phyloP scores from a whole-genome alignment of 1,139 yeast species.

The Meyerozyma carpophila region DNA sequence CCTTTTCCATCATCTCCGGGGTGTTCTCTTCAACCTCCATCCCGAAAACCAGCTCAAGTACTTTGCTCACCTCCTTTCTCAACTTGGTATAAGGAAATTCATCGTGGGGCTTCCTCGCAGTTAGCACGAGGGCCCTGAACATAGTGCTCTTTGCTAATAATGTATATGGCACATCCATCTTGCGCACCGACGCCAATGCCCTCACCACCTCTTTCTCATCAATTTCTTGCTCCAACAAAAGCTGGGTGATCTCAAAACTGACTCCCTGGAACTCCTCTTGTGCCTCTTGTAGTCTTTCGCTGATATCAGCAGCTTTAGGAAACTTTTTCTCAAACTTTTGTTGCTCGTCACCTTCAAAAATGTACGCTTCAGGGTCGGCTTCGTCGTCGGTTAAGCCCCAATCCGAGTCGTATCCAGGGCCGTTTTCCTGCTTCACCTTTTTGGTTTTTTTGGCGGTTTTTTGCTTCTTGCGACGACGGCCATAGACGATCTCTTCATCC shows the following conservation, averaged over 20 bases:
- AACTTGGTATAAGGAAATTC: constrained; percentile 15
- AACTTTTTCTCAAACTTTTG: constrained; percentile 24
- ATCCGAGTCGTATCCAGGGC: background rate
- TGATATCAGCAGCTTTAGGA: constrained; percentile 19
- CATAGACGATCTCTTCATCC: constrained; percentile 5
- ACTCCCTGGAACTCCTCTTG: constrained; percentile 17
- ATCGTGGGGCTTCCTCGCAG: constrained; percentile 23
- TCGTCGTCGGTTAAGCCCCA: constrained; percentile 4
- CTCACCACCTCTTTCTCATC: constrained; percentile 9
- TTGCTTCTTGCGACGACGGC: background rate
- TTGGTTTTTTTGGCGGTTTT: background rate
- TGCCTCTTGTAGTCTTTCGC: constrained; percentile 12
- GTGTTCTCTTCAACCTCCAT: constrained; percentile 12
- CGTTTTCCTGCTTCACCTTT: background rate
- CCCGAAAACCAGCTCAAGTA: constrained; percentile 19
- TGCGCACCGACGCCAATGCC: constrained; percentile 14
- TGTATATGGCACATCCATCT: constrained; percentile 24
- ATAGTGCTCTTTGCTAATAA: constrained; percentile 27
- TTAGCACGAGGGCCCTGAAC: constrained; percentile 27
- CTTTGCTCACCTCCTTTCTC: constrained; percentile 15
- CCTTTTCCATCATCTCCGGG: constrained; percentile 2
- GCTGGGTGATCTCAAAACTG: constrained; percentile 13
- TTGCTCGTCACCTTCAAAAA: constrained; percentile 16
- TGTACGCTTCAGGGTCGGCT: background rate
- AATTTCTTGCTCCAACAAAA: constrained; percentile 11